Base-by-base conservation (phyloP, 129 eudicot species). In the Logfia minima region DNA sequence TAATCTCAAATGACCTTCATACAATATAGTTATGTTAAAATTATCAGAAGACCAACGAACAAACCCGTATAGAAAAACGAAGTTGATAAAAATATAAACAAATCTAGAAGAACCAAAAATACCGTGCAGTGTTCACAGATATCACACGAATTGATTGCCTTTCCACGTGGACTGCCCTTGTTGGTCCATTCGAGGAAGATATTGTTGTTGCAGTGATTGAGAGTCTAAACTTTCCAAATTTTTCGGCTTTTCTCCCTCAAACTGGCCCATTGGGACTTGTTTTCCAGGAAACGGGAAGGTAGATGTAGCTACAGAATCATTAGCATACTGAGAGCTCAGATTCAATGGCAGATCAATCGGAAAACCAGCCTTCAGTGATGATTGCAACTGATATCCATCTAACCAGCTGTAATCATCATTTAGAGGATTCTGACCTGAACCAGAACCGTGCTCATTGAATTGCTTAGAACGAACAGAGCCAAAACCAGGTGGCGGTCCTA, bases 401-500 rank as follows among this genome's bases (percentile, higher is more conserved):
- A 86, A 70, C 90, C 88, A 79, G 75, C 82, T 74, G 59, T 81
- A 84, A 55, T 88, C 84, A 82, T 84, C 88, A 70, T 81, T 60
- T 17, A 77, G n/a, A 32, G 74, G 79, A 76, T 80, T 84, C 68
- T 84, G 85, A 59, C 79, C 71, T 59, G 77, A 56, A 28, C 51
- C 74, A 70, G 85, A 72, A 66, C 53, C 13, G 14, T 74, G 80
- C 48, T 80, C 85, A 39, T 65, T 68, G 19, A 60, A 73, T 81
- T 76, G 88, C 76, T 84, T 88, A 52, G 86, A 83, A 11, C 87
- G 86, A 60, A 84, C 87, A 79, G 85, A 76, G 60, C 61, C 86
- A 82, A 88, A 88, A 39, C 93, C 93, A 60, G 93, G 93, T 65
- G 93, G 93, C 17, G 93, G 93, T 16, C 93, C 93, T 29, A 81